Evolutionary conservation across 345 rosid genomes (phyloP), one percentile per base, ranked within the genome.

Genomic region (Sisymbrium altissimum): DNA sequence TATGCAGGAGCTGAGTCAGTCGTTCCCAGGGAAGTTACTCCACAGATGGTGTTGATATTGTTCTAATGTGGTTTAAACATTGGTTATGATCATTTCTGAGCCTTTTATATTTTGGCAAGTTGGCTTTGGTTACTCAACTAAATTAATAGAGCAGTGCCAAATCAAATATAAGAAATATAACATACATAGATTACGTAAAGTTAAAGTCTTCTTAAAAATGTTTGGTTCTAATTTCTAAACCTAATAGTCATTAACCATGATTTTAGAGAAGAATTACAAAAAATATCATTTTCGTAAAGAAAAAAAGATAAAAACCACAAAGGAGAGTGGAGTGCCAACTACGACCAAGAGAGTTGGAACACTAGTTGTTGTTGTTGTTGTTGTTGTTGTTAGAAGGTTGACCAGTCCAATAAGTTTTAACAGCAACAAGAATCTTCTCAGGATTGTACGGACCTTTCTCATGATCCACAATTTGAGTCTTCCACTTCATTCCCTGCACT

Each of bases 371-470:
- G 68, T 74, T 58, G 68, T 74, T 58, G 68, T 74, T 23, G 25
- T 23, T 43, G 54, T 50, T 63, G 17, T 64, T 75, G 68, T 76
- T 48, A 30, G 84, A 69, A 63, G 68, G 50, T 69, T 86, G 83
- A 52, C 93, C 97, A 1, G 97, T 92, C 99, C 98, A 92, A 78
- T 95, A 95, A 39, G 80, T 81, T 79, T 92, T 95, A 72, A 84
- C 90, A 38, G 98, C 94, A 41, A 95, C 80, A 64, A 92, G 90
- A 61, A 95, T 83, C 79, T 95, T 95, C 92, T 95, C 99, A 0
- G 94, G 91, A 79, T 90, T 92, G 78, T 83, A 88, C 1, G 98
- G 94, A 81, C 99, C 99, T 50, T 89, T 92, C 83, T 95, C 99
- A 66, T 90, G 96, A 71, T 95, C 99, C 73, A 87, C 71, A 32